Percentiles rank a stretch among this genome's conserved stretches.
Conservation (phyloP, 371 early-diverging fungal genomes). For the Mortierella sp. region DNA sequence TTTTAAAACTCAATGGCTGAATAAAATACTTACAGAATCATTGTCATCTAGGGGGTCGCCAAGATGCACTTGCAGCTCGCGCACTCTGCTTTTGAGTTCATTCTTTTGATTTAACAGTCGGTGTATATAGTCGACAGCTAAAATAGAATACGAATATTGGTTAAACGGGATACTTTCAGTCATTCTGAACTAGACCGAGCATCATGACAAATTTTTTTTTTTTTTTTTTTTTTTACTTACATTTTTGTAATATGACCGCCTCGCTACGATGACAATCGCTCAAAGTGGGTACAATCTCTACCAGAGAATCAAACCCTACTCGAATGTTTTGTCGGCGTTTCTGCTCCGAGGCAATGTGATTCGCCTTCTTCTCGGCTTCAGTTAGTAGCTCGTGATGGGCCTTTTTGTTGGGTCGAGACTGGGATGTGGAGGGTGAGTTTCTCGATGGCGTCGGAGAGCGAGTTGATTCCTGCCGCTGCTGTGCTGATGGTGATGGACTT, state of each 20-base stretch:
- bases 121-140: slow-evolving; percentile 56
- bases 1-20: background rate
- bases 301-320: slow-evolving; percentile 86
- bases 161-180: slow-evolving; percentile 12
- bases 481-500: slow-evolving; percentile 19
- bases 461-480: slow-evolving; percentile 11
- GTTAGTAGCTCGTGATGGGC: slow-evolving; percentile 79
- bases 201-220: slow-evolving; percentile 4
- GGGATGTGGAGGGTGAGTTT: slow-evolving; percentile 8
- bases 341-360: slow-evolving; percentile 93
- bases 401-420: slow-evolving; percentile 21
- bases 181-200: background rate
- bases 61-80: slow-evolving; percentile 36
- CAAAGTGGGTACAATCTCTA: slow-evolving; percentile 83
- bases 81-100: slow-evolving; percentile 48
- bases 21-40: slow-evolving; percentile 38
- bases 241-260: slow-evolving; percentile 71
- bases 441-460: slow-evolving; percentile 18
- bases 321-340: slow-evolving; percentile 90
- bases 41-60: slow-evolving; percentile 47
- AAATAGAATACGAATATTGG: background rate
- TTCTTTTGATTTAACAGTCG: slow-evolving; percentile 44
- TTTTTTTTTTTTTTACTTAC: no score
- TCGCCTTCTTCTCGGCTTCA: slow-evolving; percentile 88
- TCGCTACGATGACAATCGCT: slow-evolving; percentile 72